phyloP scores from a whole-genome alignment of 768 basidiomycete species.

The Daedaleopsis nitida region DNA sequence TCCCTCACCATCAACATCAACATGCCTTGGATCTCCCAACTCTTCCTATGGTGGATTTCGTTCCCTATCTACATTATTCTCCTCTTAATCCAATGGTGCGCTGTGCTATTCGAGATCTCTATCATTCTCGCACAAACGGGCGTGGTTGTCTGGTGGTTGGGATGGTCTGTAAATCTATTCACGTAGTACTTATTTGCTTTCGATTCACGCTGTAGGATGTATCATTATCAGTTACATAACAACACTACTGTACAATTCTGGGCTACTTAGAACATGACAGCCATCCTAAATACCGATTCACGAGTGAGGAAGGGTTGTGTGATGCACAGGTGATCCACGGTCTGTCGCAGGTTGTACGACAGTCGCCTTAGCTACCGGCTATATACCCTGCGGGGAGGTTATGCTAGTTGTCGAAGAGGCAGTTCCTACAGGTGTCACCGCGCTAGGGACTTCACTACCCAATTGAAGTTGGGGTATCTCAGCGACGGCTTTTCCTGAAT shows the following conservation, averaged over 20 bases:
- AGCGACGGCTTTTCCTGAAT: constrained; percentile 46
- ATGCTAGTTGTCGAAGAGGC: too few relatives aligned
- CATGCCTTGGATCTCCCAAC: constrained; percentile 58
- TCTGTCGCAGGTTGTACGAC: too few relatives aligned
- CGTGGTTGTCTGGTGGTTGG: constrained; percentile 73
- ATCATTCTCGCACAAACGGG: constrained; percentile 60
- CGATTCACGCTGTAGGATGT: constrained; percentile 7
- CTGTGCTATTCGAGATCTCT: constrained; percentile 58
- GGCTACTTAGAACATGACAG: neutral
- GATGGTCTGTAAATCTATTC: constrained; percentile 63
- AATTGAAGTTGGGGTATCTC: constrained; percentile 30
- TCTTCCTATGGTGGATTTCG: constrained; percentile 62
- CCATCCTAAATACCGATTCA: neutral
- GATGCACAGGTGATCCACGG: too few relatives aligned
- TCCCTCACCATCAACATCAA: constrained; percentile 55
- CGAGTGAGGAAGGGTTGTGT: neutral
- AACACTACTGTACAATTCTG: constrained; percentile 11
- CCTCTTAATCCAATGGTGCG: constrained; percentile 68
- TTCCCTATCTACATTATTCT: constrained; percentile 66
- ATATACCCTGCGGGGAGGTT: too few relatives aligned
- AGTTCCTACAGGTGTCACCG: neutral
- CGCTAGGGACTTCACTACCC: neutral
- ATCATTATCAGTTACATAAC: constrained; percentile 14
- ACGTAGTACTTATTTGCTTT: constrained; percentile 29
- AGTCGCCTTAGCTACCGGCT: too few relatives aligned